These are phyloP conservation scores for Phyllosticta citrichinensis DNA, from an alignment of 2,329 filamentous ascomycete species.

Conservation along the genomic window DNA sequence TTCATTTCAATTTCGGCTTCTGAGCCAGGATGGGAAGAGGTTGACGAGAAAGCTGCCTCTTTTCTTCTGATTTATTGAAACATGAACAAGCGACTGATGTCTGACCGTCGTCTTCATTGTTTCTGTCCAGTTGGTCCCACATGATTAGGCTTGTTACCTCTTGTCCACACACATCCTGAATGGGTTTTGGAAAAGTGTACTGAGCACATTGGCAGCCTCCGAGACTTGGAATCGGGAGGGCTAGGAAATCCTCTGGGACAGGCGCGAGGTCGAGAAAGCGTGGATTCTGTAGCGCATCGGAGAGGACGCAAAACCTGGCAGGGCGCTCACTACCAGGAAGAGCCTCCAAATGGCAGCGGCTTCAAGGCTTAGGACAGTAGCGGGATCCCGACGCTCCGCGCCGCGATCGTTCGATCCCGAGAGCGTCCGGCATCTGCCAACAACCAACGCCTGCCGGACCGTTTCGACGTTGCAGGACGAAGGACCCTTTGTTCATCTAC, in stretches of 20 bases:
- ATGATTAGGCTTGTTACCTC: too few relatives aligned
- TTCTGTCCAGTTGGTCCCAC: too few relatives aligned
- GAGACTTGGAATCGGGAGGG: not conserved
- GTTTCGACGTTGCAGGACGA: not conserved
- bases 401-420: not conserved
- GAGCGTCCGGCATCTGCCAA: not conserved
- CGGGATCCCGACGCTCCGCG: not conserved
- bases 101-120: too few relatives aligned
- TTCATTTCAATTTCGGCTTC: not conserved
- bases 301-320: not conserved
- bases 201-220: not conserved
- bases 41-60: not conserved
- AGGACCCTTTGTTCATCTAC: not conserved
- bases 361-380: not conserved
- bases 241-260: not conserved
- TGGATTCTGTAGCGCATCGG: not conserved
- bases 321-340: not conserved
- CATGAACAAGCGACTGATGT: not conserved
- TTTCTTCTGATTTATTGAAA: not conserved
- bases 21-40: not conserved
- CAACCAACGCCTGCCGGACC: not conserved
- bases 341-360: not conserved
- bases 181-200: not conserved
- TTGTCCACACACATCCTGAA: too few relatives aligned
- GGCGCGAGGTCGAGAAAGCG: not conserved